phyloP scores from a whole-genome alignment of 2,329 filamentous ascomycete species.

The Cladorrhinum sp. region DNA sequence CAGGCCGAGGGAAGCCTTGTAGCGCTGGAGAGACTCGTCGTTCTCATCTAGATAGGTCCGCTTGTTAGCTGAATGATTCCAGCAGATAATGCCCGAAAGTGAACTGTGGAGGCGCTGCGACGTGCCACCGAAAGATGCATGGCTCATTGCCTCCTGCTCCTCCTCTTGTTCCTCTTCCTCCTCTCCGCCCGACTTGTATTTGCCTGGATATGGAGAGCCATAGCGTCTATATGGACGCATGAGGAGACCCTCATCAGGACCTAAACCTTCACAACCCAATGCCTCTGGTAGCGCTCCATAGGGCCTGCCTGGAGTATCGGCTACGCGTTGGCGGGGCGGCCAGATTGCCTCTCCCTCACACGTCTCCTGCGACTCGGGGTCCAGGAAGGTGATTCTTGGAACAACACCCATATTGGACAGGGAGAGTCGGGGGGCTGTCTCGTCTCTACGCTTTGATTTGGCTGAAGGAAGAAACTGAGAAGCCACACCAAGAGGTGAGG shows the following conservation, averaged over 20 bases:
- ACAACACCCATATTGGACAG: conserved; percentile 11
- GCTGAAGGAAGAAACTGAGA: background rate
- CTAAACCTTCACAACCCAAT: background rate
- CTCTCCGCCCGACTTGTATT: conserved; percentile 3
- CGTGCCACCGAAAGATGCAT: conserved; percentile 12
- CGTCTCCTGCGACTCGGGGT: background rate
- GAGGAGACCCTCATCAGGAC: background rate
- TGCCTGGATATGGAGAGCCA: conserved; percentile 17
- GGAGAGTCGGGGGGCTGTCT: background rate
- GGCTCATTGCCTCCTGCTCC: conserved; percentile 7
- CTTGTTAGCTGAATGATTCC: conserved; percentile 14
- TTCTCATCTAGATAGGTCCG: conserved; percentile 50
- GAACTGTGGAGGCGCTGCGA: background rate
- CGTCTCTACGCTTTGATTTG: background rate
- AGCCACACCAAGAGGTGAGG: background rate
- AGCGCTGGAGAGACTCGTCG: conserved; percentile 93
- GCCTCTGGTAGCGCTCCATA: background rate
- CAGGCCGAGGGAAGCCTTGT: conserved; percentile 94
- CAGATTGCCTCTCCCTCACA: background rate
- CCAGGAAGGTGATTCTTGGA: conserved; percentile 14
- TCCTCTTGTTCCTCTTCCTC: conserved; percentile 12
- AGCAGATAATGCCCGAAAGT: background rate
- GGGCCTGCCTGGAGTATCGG: background rate
- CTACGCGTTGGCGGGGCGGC: background rate
- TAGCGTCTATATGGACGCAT: conserved; percentile 10